Conservation (phyloP, 2,329 filamentous ascomycete species). For the Talaromyces piceae region DNA sequence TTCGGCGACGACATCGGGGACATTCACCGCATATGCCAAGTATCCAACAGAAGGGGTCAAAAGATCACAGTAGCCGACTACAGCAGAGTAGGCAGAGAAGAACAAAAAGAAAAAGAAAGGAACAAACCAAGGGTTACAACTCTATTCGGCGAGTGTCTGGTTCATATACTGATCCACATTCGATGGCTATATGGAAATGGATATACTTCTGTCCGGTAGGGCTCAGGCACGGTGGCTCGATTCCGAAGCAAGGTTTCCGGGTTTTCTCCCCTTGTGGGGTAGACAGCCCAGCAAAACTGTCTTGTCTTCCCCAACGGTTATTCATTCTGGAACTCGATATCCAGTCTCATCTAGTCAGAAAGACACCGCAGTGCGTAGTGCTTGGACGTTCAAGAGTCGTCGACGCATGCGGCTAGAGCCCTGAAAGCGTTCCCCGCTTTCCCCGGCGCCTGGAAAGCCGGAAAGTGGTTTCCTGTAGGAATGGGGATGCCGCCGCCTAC, state of each 20-base stretch:
- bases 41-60: not conserved
- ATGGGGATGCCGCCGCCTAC: not conserved
- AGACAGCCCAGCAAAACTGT: no score
- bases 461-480: not conserved
- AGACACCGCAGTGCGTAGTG: no score
- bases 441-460: not conserved
- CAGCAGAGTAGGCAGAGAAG: not conserved
- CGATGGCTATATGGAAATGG: not conserved
- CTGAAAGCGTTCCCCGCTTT: not conserved
- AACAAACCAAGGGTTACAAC: not conserved
- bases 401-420: not conserved
- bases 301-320: no score
- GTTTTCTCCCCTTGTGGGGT: not conserved
- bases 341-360: no score
- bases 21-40: no score
- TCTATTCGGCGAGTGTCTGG: not conserved
- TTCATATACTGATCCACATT: not conserved
- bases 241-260: not conserved
- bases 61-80: not conserved
- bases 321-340: no score
- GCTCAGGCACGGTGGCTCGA: not conserved
- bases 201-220: not conserved
- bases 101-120: not conserved
- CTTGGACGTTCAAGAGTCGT: no score
- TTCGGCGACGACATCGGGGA: constrained; percentile 6